Percentiles rank a stretch among this genome's conserved stretches.
These are phyloP conservation scores for Scolecobasidium constrictum DNA, from an alignment of 2,329 filamentous ascomycete genomes.

Conservation along the genomic window DNA sequence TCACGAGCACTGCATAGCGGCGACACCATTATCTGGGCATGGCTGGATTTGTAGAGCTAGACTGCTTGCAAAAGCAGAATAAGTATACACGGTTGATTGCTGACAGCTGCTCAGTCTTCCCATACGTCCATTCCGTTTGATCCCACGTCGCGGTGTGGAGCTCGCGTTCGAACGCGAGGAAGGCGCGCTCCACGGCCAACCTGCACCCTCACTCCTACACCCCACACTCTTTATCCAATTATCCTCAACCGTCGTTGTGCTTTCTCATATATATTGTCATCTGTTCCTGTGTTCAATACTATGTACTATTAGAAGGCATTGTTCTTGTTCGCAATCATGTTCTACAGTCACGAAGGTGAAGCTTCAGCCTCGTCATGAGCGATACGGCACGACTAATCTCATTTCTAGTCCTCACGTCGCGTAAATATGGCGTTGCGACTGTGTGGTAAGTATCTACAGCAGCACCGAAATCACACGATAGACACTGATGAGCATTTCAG, in stretches of 20 bases:
- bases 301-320: background rate
- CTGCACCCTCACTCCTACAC: too few relatives aligned
- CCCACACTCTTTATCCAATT: too few relatives aligned
- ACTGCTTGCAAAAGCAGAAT: slow-evolving; percentile 1
- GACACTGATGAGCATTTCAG: slow-evolving; percentile 36
- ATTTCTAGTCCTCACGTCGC: slow-evolving; percentile 61
- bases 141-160: too few relatives aligned
- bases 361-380: background rate
- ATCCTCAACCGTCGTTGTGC: too few relatives aligned
- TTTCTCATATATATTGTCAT: background rate
- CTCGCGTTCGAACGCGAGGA: too few relatives aligned
- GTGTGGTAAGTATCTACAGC: slow-evolving; percentile 59
- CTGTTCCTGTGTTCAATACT: background rate
- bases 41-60: background rate
- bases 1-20: too few relatives aligned
- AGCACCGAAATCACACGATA: slow-evolving; percentile 5
- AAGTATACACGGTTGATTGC: too few relatives aligned
- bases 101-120: too few relatives aligned
- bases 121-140: too few relatives aligned
- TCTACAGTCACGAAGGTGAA: slow-evolving; percentile 91
- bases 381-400: slow-evolving; percentile 2
- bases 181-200: too few relatives aligned
- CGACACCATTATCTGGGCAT: too few relatives aligned
- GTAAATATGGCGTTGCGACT: slow-evolving; percentile 85
- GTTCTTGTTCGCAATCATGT: slow-evolving; percentile 46